phyloP scores from a whole-genome alignment of 2,329 filamentous ascomycete genomes.

The Furcasterigmium sp. region DNA sequence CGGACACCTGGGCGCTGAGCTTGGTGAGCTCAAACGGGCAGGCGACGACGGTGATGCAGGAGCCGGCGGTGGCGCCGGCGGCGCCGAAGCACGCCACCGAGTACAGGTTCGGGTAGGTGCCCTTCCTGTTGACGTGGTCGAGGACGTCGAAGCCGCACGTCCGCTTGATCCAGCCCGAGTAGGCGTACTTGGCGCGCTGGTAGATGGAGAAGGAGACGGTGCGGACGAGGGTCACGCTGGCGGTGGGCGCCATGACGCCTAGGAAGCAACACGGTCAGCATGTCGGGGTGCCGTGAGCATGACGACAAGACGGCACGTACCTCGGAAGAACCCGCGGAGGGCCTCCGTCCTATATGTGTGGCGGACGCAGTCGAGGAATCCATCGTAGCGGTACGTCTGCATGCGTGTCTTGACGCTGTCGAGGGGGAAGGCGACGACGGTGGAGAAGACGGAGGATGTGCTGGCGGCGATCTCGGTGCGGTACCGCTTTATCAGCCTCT shows the following conservation, averaged over 20 bases:
- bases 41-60: constrained; percentile 72
- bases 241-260: constrained; percentile 77
- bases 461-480: constrained; percentile 76
- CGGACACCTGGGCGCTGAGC: constrained; percentile 78
- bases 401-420: constrained; percentile 88
- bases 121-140: constrained; percentile 63
- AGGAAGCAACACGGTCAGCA: constrained; percentile 15
- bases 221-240: constrained; percentile 70
- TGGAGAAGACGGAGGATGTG: constrained; percentile 71
- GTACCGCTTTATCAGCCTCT: constrained; percentile 65
- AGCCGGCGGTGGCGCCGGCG: constrained; percentile 74
- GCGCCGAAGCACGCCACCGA: constrained; percentile 73
- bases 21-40: constrained; percentile 91
- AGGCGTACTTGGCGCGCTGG: constrained; percentile 67
- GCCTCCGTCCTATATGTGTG: constrained; percentile 74
- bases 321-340: constrained; percentile 73
- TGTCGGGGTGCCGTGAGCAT: no score
- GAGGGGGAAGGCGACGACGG: constrained; percentile 75
- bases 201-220: constrained; percentile 79
- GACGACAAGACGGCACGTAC: no score
- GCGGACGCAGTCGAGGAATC: constrained; percentile 67
- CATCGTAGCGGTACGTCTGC: constrained; percentile 78
- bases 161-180: constrained; percentile 64
- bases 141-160: constrained; percentile 67
- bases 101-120: constrained; percentile 66